These are phyloP conservation scores for Didymella segeticola DNA, from an alignment of 2,329 filamentous ascomycete species.

Conservation along the genomic window DNA sequence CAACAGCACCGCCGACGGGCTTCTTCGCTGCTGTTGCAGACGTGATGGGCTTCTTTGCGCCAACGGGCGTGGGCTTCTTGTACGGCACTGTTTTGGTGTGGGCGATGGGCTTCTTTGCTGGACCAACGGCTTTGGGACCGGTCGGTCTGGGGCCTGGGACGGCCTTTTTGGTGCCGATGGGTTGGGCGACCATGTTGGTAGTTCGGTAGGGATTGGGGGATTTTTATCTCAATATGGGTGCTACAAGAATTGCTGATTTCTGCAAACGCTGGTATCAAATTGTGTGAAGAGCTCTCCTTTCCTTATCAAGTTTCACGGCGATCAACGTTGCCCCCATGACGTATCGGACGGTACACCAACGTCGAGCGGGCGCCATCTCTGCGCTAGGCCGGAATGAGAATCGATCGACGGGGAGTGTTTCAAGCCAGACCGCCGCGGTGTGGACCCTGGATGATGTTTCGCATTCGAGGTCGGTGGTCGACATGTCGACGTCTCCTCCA, in stretches of 20 bases:
- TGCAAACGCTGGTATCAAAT: neutral
- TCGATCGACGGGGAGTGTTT: constrained; percentile 10
- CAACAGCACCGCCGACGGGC: constrained; percentile 2
- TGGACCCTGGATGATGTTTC: constrained; percentile 32
- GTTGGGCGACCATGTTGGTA: constrained; percentile 32
- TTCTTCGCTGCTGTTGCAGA: constrained; percentile 11
- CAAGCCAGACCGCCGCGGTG: constrained; percentile 6
- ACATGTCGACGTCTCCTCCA: constrained; percentile 9
- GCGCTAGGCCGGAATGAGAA: constrained; percentile 24
- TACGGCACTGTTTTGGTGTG: constrained; percentile 23
- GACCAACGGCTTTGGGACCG: constrained; percentile 23
- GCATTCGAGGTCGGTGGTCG: constrained; percentile 21
- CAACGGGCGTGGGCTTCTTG: constrained; percentile 23
- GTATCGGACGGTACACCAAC: constrained; percentile 15
- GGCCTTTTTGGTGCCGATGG: constrained; percentile 36
- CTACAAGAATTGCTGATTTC: no score
- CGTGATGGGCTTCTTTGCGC: constrained; percentile 21
- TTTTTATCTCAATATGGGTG: neutral
- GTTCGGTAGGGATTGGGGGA: neutral
- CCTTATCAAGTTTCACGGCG: constrained; percentile 17
- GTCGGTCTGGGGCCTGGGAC: constrained; percentile 19
- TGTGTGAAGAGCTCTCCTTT: neutral
- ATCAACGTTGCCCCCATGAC: constrained; percentile 27
- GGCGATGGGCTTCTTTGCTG: constrained; percentile 26
- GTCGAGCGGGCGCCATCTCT: constrained; percentile 15